Percentiles rank a stretch among this genome's conserved stretches.
phyloP scores from a whole-genome alignment of 2,329 filamentous ascomycete species.

The Bipolaris sorokiniana region DNA sequence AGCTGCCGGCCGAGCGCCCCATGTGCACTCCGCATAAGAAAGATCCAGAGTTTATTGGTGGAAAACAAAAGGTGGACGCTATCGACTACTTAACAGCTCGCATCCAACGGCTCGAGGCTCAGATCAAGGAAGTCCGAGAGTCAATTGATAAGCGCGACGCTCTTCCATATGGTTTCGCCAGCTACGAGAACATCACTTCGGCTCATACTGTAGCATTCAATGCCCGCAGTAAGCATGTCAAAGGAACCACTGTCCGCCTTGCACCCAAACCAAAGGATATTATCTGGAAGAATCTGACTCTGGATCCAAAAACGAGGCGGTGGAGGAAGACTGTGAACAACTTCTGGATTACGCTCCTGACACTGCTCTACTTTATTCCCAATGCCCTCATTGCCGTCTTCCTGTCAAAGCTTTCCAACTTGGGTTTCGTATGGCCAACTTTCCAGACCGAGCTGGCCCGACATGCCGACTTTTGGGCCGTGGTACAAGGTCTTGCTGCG shows the following conservation, averaged over 20 bases:
- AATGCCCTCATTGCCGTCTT: constrained; percentile 97
- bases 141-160: constrained; percentile 86
- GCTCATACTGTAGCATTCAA: constrained; percentile 87
- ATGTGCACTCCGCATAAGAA: constrained; percentile 80
- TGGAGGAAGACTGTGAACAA: constrained; percentile 80
- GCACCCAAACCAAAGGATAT: constrained; percentile 89
- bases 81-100: constrained; percentile 90
- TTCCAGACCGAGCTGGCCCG: constrained; percentile 70
- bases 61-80: constrained; percentile 81
- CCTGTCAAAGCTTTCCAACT: constrained; percentile 80
- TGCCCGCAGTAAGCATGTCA: constrained; percentile 78
- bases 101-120: constrained; percentile 79
- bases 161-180: constrained; percentile 92
- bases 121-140: constrained; percentile 82
- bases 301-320: constrained; percentile 70
- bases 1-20: constrained; percentile 77
- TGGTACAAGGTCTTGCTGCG: constrained; percentile 89
- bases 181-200: constrained; percentile 85
- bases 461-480: constrained; percentile 75
- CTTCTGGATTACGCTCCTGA: constrained; percentile 81
- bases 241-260: constrained; percentile 76
- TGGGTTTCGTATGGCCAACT: constrained; percentile 77
- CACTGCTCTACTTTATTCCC: constrained; percentile 84
- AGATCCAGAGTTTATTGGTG: constrained; percentile 67
- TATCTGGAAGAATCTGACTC: constrained; percentile 91